These are phyloP conservation scores for Aspergillus cejpii DNA, from an alignment of 2,329 filamentous ascomycete genomes.

Conservation along the genomic window DNA sequence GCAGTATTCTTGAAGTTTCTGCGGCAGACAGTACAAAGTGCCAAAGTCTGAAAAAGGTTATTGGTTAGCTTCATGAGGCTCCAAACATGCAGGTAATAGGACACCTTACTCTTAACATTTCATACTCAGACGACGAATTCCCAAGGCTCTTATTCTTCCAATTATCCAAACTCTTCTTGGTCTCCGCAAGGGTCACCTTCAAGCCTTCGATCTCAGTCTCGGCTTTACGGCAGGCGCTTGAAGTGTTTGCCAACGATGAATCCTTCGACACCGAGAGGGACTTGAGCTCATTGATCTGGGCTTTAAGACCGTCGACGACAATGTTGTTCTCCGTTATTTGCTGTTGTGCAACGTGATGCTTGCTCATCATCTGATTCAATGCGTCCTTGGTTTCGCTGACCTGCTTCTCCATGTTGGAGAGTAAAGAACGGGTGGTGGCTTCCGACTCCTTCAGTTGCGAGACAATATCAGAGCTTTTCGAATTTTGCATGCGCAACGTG, in stretches of 20 bases:
- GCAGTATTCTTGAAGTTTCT: constrained; percentile 90
- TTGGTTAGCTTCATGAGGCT: constrained; percentile 14
- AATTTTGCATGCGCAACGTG: constrained; percentile 71
- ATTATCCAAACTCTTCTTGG: constrained; percentile 73
- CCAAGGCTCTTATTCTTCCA: constrained; percentile 78
- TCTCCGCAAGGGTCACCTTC: constrained; percentile 67
- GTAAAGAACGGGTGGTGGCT: constrained; percentile 63
- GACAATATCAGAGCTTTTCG: constrained; percentile 89
- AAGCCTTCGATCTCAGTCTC: constrained; percentile 72
- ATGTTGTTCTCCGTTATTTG: constrained; percentile 64
- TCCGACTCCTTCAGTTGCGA: constrained; percentile 88
- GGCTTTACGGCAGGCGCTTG: constrained; percentile 53
- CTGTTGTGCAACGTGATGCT: constrained; percentile 69
- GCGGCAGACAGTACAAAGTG: constrained; percentile 86
- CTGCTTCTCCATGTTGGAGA: constrained; percentile 87
- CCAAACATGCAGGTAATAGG: neutral
- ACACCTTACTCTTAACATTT: constrained; percentile 72
- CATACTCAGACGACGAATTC: constrained; percentile 74
- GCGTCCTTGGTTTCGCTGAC: constrained; percentile 73
- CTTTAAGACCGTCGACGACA: constrained; percentile 63
- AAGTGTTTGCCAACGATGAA: constrained; percentile 57
- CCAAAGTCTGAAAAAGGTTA: constrained; percentile 52
- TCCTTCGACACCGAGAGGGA: constrained; percentile 71
- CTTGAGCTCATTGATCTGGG: constrained; percentile 70
- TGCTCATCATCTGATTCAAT: constrained; percentile 61